Evolutionary conservation across 192 early-diverging fungal genomes (phyloP), one percentile per base, ranked within the genome.

Genomic region (Blastocladiella britannica): DNA sequence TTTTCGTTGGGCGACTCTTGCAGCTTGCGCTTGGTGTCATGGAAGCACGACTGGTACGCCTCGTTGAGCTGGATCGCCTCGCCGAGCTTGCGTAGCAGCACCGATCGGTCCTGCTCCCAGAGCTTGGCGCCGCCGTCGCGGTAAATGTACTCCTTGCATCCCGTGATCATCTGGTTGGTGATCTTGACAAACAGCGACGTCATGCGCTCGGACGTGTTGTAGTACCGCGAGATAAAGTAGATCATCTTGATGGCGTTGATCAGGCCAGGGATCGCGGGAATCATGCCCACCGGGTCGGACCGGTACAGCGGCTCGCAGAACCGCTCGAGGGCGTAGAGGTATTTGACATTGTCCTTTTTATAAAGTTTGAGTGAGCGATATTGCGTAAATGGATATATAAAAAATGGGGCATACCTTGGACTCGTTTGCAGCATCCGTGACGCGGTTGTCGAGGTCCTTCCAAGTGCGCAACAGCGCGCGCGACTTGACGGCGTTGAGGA

Each of bases 241-340:
- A 80, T 80, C 79, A 81, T 81, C 58, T 81, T 81, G 30, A 81
- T 80, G 23, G 79, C 79, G 53, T 81, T 80, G 57, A 81, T 80
- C 25, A 81, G 63, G 6, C 79, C 79, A 2, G 79, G 79, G 52
- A 81, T 81, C 22, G 77, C 63, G n/a, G 77, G 77, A 56, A 81
- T 72, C 77, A 81, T 80, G 23, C 68, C 67, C 29, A 80, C 56
- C 1, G 79, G 79, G 58, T 81, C 79, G 31, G 67, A 67, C 37
- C 70, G 69, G 57, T 81, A 81, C 7, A 81, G 65, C 8, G 77
- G 77, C 53, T 81, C 77, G 59, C 74, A 80, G 65, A 80, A 80
- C 7, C 79, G 55, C 56, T 81, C 79, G n/a, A 81, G 63, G 7
- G 79, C 77, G 66, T 80, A 80, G 26, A 81, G 66, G 56, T 81